Base-by-base conservation (phyloP, 31 red algal genomes). In the Porphyra umbilicalis region DNA sequence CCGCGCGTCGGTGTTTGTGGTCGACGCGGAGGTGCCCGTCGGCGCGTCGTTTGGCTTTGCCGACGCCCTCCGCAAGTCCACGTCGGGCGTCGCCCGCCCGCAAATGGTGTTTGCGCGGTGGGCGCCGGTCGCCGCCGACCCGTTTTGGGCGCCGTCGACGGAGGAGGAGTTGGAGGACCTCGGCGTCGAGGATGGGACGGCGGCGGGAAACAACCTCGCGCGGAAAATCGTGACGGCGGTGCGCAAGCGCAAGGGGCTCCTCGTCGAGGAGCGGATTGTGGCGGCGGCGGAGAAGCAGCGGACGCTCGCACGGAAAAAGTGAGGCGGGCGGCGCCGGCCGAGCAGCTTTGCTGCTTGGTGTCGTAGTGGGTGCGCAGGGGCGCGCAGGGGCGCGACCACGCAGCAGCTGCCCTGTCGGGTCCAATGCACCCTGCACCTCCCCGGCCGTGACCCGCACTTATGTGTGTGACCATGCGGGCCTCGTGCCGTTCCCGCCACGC, bases 201-300 rank as follows among this genome's bases (percentile, higher is more conserved):
- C 83, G 0, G 83, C 88, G 39, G 82, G 84, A 39, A 98, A 98
- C 83, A 98, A 98, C 67, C 78, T 98, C 36, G 95, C 95, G 14
- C 88, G 92, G 6, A 90, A 89, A 76, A 79, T 98, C 31, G 84
- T 98, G 34, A 87, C 88, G 67, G 82, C 42, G 2, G 81, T 93
- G 38, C 87, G 95, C 31, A 85, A 85, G 71, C 80, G 95, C 75
- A 98, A 98, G 71, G 95, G 95, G 36, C 79, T 92, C 29, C 88
- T 83, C 34, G 89, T 98, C 0, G 95, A 89, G 76, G 87, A 94
- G 42, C 90, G 90, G 79, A 90, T 98, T 76, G 95, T 98, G 38
- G 92, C 89, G 36, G 81, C 91, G 81, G 95, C 95, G 29, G 95
- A 98, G 84, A 94, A 94, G 79, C 95, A 98, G 81, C 89, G 95